Evolutionary conservation across 345 rosid genomes (phyloP).

Genomic region (Garcia nutans): DNA sequence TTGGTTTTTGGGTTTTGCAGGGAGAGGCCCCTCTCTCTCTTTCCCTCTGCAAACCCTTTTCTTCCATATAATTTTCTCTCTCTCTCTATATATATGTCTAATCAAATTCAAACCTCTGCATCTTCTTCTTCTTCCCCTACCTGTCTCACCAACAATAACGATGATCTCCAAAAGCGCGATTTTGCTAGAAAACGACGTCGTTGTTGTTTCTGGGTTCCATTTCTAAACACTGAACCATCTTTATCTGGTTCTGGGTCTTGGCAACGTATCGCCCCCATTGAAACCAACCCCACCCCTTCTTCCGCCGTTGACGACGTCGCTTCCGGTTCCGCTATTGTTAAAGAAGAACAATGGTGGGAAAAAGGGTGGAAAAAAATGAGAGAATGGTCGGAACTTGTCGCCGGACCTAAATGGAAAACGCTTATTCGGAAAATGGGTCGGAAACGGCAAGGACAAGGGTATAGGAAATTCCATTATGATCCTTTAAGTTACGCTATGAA

Average conservation of each 20-base stretch:
- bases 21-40: neutral
- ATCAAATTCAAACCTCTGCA: neutral
- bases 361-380: conserved; percentile 42
- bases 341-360: neutral
- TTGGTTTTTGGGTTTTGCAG: no score
- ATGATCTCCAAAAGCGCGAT: neutral
- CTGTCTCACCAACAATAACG: neutral
- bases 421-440: conserved; percentile 73
- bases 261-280: neutral
- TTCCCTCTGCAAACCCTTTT: neutral
- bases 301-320: neutral
- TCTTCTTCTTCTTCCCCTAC: neutral
- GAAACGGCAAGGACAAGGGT: conserved; percentile 17
- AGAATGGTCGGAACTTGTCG: conserved; percentile 86
- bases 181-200: neutral
- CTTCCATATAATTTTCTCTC: neutral
- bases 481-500: conserved; percentile 75
- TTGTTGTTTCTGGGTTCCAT: neutral
- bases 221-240: neutral
- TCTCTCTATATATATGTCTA: neutral
- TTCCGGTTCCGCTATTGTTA: neutral
- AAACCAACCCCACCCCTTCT: neutral
- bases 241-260: neutral
- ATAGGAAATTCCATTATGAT: conserved; percentile 70
- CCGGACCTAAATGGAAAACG: conserved; percentile 92